A percentile compares a stretch with the other conserved stretches of the same genome.
These are phyloP conservation scores for Suhomyces faveliae DNA, from an alignment of 805 yeast species.

Conservation along the genomic window DNA sequence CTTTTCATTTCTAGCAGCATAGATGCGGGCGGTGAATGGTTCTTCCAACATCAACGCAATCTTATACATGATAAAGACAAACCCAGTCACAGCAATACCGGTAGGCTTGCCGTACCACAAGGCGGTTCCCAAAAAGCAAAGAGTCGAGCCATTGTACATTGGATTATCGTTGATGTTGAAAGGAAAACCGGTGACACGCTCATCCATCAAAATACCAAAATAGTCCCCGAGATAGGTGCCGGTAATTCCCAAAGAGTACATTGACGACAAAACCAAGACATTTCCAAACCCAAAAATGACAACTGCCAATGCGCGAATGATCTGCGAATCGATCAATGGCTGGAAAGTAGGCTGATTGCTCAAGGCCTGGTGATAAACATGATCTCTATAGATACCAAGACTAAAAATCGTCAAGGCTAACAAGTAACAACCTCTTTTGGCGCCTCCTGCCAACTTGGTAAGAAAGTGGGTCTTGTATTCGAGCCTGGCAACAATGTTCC, in stretches of 20 bases:
- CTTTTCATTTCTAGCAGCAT: conserved; percentile 59
- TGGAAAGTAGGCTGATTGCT: conserved; percentile 65
- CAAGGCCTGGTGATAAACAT: conserved; percentile 69
- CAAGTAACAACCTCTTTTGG: conserved; percentile 74
- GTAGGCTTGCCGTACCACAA: conserved; percentile 87
- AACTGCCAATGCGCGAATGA: conserved; percentile 52
- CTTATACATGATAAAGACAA: conserved; percentile 79
- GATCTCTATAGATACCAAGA: conserved; percentile 81
- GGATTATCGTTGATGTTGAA: conserved; percentile 90
- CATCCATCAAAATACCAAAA: conserved; percentile 91
- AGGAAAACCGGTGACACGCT: conserved; percentile 89
- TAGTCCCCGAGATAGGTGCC: conserved; percentile 98
- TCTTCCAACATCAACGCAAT: conserved; percentile 89
- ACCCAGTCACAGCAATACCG: conserved; percentile 68
- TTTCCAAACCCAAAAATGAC: conserved; percentile 67
- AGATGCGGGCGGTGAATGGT: conserved; percentile 91
- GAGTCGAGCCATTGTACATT: conserved; percentile 91
- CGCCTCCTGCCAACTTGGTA: conserved; percentile 71
- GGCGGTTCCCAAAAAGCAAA: conserved; percentile 89
- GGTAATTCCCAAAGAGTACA: conserved; percentile 91
- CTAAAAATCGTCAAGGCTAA: conserved; percentile 83
- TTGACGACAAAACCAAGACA: conserved; percentile 74
- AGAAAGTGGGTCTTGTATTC: conserved; percentile 78
- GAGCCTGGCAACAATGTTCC: conserved; percentile 89
- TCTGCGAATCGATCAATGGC: conserved; percentile 41